Base-by-base conservation (phyloP, 148 eudicot genomes). In the Oxyria digyna region DNA sequence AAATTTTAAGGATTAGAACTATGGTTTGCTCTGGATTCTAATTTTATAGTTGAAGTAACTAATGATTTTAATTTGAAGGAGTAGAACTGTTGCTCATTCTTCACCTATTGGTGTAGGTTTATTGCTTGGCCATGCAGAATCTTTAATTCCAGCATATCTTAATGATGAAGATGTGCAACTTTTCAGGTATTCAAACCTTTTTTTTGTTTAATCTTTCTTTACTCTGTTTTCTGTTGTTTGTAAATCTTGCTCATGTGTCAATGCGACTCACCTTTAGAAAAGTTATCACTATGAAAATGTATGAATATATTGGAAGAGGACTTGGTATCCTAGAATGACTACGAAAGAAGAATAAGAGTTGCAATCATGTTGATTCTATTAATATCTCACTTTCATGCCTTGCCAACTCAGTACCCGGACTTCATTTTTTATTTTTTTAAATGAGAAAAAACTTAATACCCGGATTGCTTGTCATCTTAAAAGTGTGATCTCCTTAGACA, bases 131-230 rank as follows among this genome's bases (percentile, higher is more conserved):
- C 97, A 91, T 84, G 96, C 99, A 20, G 96, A 88, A 73, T 91
- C 93, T 73, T 77, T 95, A 73, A 81, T 85, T 64, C 96, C 97
- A 42, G 55, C 83, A 59, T 95, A 77, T 75, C 77, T 95, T 68
- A 88, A 84, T 67, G 94, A 87, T 72, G 99, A 95, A 31, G 99
- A 95, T 74, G 93, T 95, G 42, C 96, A 95, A 67, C 91, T 95
- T 27, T 78, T 95, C 63, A 95, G 99, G 99, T 95, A 75, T 76
- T 72, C 62, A 54, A 27, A 29, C 54, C n/a, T 38, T 23, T 24
- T 29, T n/a, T 9, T 8, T 69, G 65, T 31, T 31, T 20, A 59
- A 9, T 59, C 65, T 59, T 59, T 59, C 20, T 59, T 20, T 59
- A 13, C 37, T 6, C 37, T 31, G 9, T 13, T 59, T 29, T 59